Base-by-base conservation (phyloP, 768 basidiomycete genomes). In the Gloeopeniophorella convolvens region DNA sequence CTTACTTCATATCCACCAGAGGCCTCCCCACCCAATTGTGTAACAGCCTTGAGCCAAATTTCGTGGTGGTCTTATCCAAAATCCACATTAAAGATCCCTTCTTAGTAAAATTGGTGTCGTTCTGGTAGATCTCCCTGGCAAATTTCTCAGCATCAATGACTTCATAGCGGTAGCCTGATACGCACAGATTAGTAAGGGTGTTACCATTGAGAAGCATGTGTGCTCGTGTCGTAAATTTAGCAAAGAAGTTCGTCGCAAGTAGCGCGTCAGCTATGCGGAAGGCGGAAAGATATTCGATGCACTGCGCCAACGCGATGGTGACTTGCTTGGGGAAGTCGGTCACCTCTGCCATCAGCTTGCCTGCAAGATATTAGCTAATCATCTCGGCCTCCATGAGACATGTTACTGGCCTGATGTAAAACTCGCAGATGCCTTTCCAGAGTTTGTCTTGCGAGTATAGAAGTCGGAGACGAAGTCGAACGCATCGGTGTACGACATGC, bases 151-250 rank as follows among this genome's bases (percentile, higher is more conserved):
- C 39, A 21, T 5, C 15, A 30, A 39, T 11, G 27, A 20, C 23
- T 48, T 20, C 24, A 54, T 23, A 32, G 20, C 5, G 18, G 42
- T 31, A 30, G 20, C 7, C 6, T 33, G 32, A 42, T 16, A 64
- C 76, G 13, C 52, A 79, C 68, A 95, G 66, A 62, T 96, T 97
- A 11, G 76, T 75, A 10, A 98, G 67, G 0, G 95, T 95, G 62
- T 91, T 96, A 21, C 83, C 84, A 41, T 85, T 86, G 39, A 99
- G 73, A 18, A 91, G 72, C 94, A 99, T 94, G 56, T 90, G 83
- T 0, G 80, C 76, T 47, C 77, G 75, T 20, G 82, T 79, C 3
- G 87, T 72, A 62, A 98, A 98, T 60, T 70, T 79, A 16, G 70
- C 74, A 68, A 96, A 95, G 63, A 89, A 89, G 20, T 75, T 75